Percentiles rank a stretch among this genome's conserved stretches.
These are phyloP conservation scores for Linnemannia hyalina DNA, from an alignment of 192 early-diverging fungal species.

Conservation along the genomic window DNA sequence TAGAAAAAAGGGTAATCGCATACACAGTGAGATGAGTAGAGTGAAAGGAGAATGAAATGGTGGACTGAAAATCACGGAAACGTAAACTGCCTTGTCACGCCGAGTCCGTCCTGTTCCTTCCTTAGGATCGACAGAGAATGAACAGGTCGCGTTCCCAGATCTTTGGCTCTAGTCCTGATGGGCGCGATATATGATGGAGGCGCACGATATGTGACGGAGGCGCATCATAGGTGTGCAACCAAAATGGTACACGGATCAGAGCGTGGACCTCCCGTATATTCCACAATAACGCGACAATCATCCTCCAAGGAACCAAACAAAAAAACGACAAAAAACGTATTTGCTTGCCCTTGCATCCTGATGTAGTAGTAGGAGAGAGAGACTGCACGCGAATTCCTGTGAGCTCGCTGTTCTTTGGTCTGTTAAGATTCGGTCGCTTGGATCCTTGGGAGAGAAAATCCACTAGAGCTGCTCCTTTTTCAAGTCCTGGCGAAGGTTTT, in stretches of 20 bases:
- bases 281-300: conserved; percentile 12
- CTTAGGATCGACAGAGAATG: conserved; percentile 13
- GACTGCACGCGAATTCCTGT: background rate
- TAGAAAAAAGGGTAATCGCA: background rate
- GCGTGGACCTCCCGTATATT: background rate
- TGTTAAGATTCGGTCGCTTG: background rate
- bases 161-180: conserved; percentile 9
- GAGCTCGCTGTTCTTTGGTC: background rate
- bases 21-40: background rate
- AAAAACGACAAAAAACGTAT: conserved; percentile 19
- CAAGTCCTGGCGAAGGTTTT: background rate
- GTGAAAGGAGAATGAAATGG: background rate
- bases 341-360: conserved; percentile 32
- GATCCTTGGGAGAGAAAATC: background rate
- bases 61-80: background rate
- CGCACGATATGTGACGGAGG: background rate
- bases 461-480: background rate
- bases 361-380: background rate
- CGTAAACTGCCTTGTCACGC: background rate
- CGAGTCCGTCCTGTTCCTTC: conserved; percentile 8
- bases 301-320: conserved; percentile 2
- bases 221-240: background rate
- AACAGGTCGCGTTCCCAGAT: conserved; percentile 3
- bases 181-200: background rate
- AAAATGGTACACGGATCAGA: conserved; percentile 17